phyloP scores from a whole-genome alignment of 1,284 basidiomycete genomes.

The Inonotus obliquus region DNA sequence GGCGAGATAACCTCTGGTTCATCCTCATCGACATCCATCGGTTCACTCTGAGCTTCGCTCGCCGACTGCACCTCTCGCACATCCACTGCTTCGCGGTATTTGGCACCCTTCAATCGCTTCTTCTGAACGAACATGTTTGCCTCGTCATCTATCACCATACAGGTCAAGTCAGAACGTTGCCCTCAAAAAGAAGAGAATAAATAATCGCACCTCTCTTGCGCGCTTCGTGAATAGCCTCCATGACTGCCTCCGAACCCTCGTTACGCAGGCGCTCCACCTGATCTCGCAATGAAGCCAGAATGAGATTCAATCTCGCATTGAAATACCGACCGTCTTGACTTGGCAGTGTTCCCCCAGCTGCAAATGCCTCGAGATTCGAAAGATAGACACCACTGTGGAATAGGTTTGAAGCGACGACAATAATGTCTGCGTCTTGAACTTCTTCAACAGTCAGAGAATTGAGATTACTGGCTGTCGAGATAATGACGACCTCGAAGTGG shows the following conservation, averaged over 20 bases:
- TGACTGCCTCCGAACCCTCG: conserved; percentile 56
- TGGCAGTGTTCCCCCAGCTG: conserved; percentile 62
- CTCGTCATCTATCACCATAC: conserved; percentile 35
- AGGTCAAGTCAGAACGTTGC: not conserved
- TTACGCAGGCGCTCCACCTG: conserved; percentile 68
- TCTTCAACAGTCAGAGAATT: conserved; percentile 74
- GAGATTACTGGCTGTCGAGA: conserved; percentile 71
- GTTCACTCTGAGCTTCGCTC: not conserved
- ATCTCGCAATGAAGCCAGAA: conserved; percentile 49
- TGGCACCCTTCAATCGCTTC: conserved; percentile 72
- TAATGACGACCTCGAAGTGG: conserved; percentile 61
- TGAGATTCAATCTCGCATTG: conserved; percentile 68
- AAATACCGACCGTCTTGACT: conserved; percentile 82
- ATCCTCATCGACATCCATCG: conserved; percentile 16
- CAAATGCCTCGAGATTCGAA: conserved; percentile 67
- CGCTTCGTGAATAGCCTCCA: conserved; percentile 56
- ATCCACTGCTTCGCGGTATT: conserved; percentile 54
- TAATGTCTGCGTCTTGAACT: conserved; percentile 78
- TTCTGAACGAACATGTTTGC: conserved; percentile 45
- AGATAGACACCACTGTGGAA: conserved; percentile 79
- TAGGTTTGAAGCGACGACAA: conserved; percentile 83
- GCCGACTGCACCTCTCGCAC: conserved; percentile 30
- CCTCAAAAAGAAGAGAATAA: not conserved
- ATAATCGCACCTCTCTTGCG: conserved; percentile 49
- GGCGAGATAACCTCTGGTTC: conserved; percentile 27